Conservation (phyloP, 371 early-diverging fungal genomes). For the Lichtheimia ramosa region DNA sequence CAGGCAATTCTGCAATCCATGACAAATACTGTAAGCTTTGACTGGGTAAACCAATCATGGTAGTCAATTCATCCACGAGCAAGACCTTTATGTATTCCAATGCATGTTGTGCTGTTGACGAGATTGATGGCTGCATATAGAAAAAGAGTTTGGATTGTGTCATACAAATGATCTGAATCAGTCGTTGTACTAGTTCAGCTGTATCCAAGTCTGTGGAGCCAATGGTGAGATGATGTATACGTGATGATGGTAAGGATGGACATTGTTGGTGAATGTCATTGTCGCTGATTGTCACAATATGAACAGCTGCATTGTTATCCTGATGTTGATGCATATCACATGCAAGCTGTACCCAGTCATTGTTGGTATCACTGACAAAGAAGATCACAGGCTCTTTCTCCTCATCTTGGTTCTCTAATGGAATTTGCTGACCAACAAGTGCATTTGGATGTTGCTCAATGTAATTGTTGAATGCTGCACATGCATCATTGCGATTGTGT, state of each 20-base stretch:
- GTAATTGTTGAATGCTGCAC: no score
- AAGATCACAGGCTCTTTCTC: neutral
- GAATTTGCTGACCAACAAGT: no score
- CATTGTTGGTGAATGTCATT: neutral
- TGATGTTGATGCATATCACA: conserved; percentile 7
- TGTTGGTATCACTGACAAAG: no score
- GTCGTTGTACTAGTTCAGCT: neutral
- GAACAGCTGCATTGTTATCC: conserved; percentile 3
- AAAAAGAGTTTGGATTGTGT: no score
- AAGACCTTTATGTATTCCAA: no score
- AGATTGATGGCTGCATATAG: no score
- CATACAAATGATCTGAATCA: neutral
- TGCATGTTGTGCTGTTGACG: no score
- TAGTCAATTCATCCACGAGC: neutral
- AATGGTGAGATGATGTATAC: neutral
- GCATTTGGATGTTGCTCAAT: no score
- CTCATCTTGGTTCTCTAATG: neutral
- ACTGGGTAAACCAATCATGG: neutral
- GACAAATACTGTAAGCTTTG: neutral
- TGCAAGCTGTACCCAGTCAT: conserved; percentile 3
- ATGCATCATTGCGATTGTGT: no score
- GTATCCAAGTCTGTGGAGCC: neutral
- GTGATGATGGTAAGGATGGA: conserved; percentile 2
- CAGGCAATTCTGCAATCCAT: conserved; percentile 8
- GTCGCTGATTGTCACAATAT: neutral